These are phyloP conservation scores for Phytophthora pisi DNA, from an alignment of 352 stramenopile genomes.

Conservation along the genomic window DNA sequence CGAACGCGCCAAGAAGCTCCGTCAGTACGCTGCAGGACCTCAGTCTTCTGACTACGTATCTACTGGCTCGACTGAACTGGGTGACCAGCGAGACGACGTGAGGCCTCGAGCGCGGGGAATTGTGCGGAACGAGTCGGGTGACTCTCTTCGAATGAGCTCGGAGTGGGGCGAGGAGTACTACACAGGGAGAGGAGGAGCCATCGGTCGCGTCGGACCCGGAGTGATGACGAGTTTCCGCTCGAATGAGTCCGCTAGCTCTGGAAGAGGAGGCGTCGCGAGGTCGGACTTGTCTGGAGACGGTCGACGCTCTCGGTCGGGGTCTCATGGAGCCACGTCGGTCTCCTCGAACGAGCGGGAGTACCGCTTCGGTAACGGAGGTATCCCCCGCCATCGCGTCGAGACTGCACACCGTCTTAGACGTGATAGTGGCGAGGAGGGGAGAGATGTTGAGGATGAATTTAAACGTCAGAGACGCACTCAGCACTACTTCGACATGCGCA, in stretches of 20 bases:
- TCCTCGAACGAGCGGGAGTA: slow-evolving; percentile 12
- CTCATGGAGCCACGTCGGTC: slow-evolving; percentile 5
- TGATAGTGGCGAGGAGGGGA: slow-evolving; percentile 18
- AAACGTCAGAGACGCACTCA: slow-evolving; percentile 30
- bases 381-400: slow-evolving; percentile 12
- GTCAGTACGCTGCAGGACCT: slow-evolving; percentile 16
- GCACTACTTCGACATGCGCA: slow-evolving; percentile 36
- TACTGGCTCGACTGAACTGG: slow-evolving; percentile 6
- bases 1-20: slow-evolving; percentile 27
- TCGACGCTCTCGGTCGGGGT: slow-evolving; percentile 24
- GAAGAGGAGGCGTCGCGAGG: slow-evolving; percentile 3
- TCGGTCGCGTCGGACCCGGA: slow-evolving; percentile 1
- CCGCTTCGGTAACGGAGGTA: slow-evolving; percentile 19
- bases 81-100: slow-evolving; percentile 10
- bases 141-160: slow-evolving; percentile 48
- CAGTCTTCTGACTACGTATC: slow-evolving; percentile 1
- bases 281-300: slow-evolving; percentile 33
- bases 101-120: slow-evolving; percentile 27
- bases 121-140: slow-evolving; percentile 30
- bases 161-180: slow-evolving; percentile 47
- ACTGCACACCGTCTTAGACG: slow-evolving; percentile 8
- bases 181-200: neutral
- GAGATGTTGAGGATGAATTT: slow-evolving; percentile 8
- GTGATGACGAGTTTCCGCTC: slow-evolving; percentile 29
- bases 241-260: slow-evolving; percentile 21